Percentiles rank a stretch among this genome's conserved stretches.
These are phyloP conservation scores for Hygrocybe punicea DNA, from an alignment of 768 basidiomycete genomes.

Conservation along the genomic window DNA sequence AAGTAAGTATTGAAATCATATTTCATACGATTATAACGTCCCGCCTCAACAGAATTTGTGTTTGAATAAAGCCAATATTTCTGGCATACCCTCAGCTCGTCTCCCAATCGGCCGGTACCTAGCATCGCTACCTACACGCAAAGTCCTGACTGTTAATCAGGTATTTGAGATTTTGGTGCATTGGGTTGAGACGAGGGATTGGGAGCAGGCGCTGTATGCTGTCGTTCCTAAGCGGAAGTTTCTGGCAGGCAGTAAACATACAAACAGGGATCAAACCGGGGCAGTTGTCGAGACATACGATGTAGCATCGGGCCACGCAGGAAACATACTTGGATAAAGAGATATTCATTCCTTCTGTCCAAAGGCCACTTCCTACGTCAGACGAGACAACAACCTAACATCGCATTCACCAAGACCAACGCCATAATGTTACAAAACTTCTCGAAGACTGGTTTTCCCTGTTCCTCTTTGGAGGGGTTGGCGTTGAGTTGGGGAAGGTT, in stretches of 20 bases:
- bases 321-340: too few relatives aligned
- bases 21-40: conserved; percentile 4
- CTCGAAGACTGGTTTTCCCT: conserved; percentile 58
- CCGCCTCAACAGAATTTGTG: conserved; percentile 68
- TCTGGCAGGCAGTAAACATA: conserved; percentile 40
- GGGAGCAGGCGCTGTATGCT: conserved; percentile 82
- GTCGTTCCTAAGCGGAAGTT: conserved; percentile 94
- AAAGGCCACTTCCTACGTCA: too few relatives aligned
- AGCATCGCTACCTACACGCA: conserved; percentile 78
- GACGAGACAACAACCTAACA: too few relatives aligned
- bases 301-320: too few relatives aligned
- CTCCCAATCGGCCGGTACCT: conserved; percentile 94
- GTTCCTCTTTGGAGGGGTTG: conserved; percentile 63
- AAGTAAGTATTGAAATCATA: conserved; percentile 28
- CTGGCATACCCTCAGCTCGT: conserved; percentile 78
- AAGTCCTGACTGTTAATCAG: conserved; percentile 97
- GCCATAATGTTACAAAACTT: conserved; percentile 48
- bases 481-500: conserved; percentile 63
- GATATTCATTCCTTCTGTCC: too few relatives aligned
- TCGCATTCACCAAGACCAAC: too few relatives aligned
- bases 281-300: conserved; percentile 2
- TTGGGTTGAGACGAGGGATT: conserved; percentile 82
- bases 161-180: conserved; percentile 88
- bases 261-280: conserved; percentile 9
- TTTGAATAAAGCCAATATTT: conserved; percentile 73